Percentiles rank a stretch among this genome's conserved stretches.
Evolutionary conservation across 805 yeast species (phyloP).

Genomic region (Pichia nakasei): DNA sequence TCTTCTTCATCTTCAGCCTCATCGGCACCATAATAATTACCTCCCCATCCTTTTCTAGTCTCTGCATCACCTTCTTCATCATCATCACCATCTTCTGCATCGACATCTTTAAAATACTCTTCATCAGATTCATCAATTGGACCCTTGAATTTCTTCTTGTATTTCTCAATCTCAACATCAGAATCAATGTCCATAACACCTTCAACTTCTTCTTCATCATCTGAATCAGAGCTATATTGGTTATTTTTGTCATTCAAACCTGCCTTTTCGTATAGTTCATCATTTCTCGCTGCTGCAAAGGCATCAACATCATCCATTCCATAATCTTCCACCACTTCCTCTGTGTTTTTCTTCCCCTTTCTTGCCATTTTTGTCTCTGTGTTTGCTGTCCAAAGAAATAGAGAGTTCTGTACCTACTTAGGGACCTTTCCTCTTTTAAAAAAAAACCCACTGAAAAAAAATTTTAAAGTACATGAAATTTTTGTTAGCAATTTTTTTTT

Average conservation of each 20-base stretch:
- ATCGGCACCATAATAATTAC: conserved; percentile 55
- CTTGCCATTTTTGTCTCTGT: conserved; percentile 8
- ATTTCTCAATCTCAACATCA: conserved; percentile 27
- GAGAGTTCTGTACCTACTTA: too few relatives aligned
- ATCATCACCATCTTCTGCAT: conserved; percentile 22
- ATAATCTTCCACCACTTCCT: conserved; percentile 23
- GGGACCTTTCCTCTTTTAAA: too few relatives aligned
- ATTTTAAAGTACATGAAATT: too few relatives aligned
- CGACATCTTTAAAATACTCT: conserved; percentile 33
- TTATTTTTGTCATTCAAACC: conserved; percentile 34
- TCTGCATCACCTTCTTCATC: conserved; percentile 24
- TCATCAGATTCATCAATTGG: conserved; percentile 42
- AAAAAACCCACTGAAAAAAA: too few relatives aligned
- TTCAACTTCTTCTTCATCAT: conserved; percentile 27
- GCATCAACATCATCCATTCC: conserved; percentile 63
- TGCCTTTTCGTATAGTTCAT: conserved; percentile 47
- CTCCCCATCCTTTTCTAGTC: conserved; percentile 37
- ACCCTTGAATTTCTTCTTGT: conserved; percentile 27
- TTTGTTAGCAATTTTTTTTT: too few relatives aligned
- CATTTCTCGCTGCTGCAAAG: conserved; percentile 53
- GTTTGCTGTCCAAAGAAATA: background rate
- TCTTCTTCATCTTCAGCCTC: conserved; percentile 66
- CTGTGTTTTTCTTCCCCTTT: conserved; percentile 1
- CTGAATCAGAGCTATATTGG: conserved; percentile 23
- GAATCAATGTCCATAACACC: conserved; percentile 27